Conservation (phyloP, 768 basidiomycete genomes). For the Boletus tomentosulus region DNA sequence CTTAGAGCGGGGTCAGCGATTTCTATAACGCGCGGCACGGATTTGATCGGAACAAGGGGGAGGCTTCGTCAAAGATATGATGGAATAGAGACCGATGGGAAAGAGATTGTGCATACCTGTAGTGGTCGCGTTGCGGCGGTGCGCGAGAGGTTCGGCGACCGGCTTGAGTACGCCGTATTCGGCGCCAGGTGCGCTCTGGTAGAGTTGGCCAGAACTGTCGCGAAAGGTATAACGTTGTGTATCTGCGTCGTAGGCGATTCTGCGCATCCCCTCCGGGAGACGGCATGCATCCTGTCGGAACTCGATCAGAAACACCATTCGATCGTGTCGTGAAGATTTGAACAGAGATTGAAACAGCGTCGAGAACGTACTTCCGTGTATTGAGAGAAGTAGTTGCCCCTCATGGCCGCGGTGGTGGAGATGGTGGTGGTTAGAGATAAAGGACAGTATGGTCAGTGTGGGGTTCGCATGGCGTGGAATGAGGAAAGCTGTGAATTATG, state of each 20-base stretch:
- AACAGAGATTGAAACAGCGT: background rate
- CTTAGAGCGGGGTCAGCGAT: conserved; percentile 23
- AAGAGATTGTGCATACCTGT: conserved; percentile 17
- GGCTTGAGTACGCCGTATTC: conserved; percentile 43
- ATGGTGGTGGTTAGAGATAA: conserved; percentile 10
- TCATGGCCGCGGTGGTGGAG: background rate
- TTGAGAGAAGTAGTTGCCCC: conserved; percentile 19
- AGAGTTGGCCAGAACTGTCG: conserved; percentile 42
- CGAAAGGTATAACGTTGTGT: conserved; percentile 47
- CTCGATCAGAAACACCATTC: background rate
- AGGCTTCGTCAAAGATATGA: background rate
- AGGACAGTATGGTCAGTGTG: background rate
- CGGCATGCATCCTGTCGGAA: conserved; percentile 32
- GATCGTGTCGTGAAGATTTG: background rate
- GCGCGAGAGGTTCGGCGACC: conserved; percentile 22
- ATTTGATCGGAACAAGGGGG: background rate
- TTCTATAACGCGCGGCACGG: conserved; percentile 13
- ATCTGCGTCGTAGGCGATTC: conserved; percentile 54
- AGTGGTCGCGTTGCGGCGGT: conserved; percentile 25
- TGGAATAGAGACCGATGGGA: background rate
- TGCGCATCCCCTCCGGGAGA: conserved; percentile 41
- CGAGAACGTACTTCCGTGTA: conserved; percentile 20
- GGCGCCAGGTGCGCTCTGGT: conserved; percentile 42
- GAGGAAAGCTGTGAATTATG: background rate
- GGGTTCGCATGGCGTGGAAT: background rate